These are phyloP conservation scores for Jatropha multifida DNA, from an alignment of 441 rosid species.

Conservation along the genomic window DNA sequence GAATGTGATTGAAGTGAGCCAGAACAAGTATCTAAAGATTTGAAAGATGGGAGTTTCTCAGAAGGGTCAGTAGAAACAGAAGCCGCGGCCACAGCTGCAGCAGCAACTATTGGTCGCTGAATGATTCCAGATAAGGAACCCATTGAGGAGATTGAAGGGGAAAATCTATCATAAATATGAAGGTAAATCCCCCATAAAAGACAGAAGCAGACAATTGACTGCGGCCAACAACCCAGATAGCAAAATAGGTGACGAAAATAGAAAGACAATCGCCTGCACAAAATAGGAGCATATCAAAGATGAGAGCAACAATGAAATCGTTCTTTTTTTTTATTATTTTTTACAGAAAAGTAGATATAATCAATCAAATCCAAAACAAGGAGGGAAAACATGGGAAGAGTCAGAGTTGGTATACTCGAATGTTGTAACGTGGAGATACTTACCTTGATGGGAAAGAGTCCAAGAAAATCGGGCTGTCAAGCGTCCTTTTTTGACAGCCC, in stretches of 20 bases:
- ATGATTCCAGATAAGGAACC: conserved; percentile 68
- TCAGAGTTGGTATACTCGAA: background rate
- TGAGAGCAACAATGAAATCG: background rate
- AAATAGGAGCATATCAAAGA: conserved; percentile 4
- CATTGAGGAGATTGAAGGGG: conserved; percentile 43
- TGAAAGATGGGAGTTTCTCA: conserved; percentile 50
- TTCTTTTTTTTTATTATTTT: background rate
- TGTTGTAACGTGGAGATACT: background rate
- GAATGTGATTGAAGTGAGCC: conserved; percentile 34
- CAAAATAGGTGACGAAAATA: conserved; percentile 8
- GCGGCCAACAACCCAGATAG: conserved; percentile 19
- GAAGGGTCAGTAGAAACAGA: conserved; percentile 69
- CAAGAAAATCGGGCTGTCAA: conserved; percentile 40
- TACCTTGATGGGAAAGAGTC: background rate
- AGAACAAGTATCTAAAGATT: conserved; percentile 35
- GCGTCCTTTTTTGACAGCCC: conserved; percentile 36
- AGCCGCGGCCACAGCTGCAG: conserved; percentile 72
- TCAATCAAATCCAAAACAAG: background rate
- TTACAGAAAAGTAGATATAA: background rate
- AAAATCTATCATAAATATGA: conserved; percentile 29
- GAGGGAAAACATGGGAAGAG: background rate
- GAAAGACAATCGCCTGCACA: conserved; percentile 31
- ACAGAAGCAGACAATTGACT: background rate
- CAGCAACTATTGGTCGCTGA: conserved; percentile 86
- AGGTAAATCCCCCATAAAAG: background rate